These are phyloP conservation scores for Arabidopsis hybrid DNA, from an alignment of 441 rosid species.

Conservation along the genomic window DNA sequence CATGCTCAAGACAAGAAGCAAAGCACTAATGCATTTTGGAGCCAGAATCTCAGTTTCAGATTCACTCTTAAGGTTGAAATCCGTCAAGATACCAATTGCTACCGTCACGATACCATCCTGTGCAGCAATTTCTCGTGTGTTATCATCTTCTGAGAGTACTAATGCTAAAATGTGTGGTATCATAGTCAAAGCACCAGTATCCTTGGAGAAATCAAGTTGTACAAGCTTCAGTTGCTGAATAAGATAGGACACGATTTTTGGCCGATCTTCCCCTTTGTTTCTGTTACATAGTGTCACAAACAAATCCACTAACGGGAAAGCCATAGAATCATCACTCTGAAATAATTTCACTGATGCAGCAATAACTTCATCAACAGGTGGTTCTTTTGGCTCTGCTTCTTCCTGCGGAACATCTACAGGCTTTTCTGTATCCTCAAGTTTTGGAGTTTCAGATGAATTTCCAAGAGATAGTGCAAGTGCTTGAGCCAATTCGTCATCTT, in stretches of 20 bases:
- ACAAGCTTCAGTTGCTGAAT: conserved; percentile 87
- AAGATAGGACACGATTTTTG: conserved; percentile 78
- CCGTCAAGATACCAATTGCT: conserved; percentile 74
- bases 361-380: conserved; percentile 88
- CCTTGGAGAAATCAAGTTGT: conserved; percentile 73
- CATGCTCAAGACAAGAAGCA: conserved; percentile 84
- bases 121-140: conserved; percentile 81
- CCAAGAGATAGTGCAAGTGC: conserved; percentile 98
- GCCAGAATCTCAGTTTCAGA: conserved; percentile 59
- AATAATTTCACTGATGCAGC: conserved; percentile 81
- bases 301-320: conserved; percentile 89
- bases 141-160: conserved; percentile 86
- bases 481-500: conserved; percentile 97
- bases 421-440: conserved; percentile 78
- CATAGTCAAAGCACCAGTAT: conserved; percentile 76
- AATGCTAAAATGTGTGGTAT: conserved; percentile 84
- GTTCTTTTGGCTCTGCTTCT: conserved; percentile 61
- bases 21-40: conserved; percentile 85
- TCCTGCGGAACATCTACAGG: conserved; percentile 61
- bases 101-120: conserved; percentile 72
- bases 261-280: conserved; percentile 82
- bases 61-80: conserved; percentile 66
- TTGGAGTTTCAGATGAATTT: conserved; percentile 84
- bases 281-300: conserved; percentile 88
- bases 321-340: conserved; percentile 76